Conservation (phyloP, 495 filamentous ascomycete species). For the Darksidea phi region DNA sequence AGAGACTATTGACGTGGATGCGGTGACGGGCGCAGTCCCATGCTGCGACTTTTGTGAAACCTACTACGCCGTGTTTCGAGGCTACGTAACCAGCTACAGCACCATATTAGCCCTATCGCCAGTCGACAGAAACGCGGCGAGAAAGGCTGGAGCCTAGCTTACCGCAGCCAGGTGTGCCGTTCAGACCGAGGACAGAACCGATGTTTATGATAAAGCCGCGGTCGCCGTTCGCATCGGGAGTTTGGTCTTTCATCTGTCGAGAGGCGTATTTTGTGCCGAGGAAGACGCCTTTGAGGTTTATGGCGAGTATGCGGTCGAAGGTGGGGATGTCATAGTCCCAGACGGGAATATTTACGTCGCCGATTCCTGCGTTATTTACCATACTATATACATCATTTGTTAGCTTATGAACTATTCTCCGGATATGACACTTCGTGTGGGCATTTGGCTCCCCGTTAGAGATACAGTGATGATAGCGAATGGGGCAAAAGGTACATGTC, state of each 20-base stretch:
- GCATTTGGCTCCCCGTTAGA: too few species aligned
- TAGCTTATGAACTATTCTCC: too few species aligned
- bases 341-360: conserved; percentile 34
- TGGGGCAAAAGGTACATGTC: conserved; percentile 49
- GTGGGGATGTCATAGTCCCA: conserved; percentile 46
- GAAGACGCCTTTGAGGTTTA: conserved; percentile 52
- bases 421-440: too few species aligned
- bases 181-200: conserved; percentile 49
- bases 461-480: too few species aligned
- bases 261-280: conserved; percentile 53
- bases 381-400: conserved; percentile 39
- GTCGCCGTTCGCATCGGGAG: conserved; percentile 46
- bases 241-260: conserved; percentile 55
- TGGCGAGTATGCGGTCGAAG: conserved; percentile 49
- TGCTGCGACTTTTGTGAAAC: conserved; percentile 52
- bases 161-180: conserved; percentile 34
- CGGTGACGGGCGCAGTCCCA: conserved; percentile 52
- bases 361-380: conserved; percentile 57
- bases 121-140: conserved; percentile 1
- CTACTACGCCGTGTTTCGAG: conserved; percentile 54
- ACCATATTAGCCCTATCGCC: too few species aligned
- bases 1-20: conserved; percentile 58
- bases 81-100: conserved; percentile 51
- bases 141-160: conserved; percentile 19
- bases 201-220: conserved; percentile 60